A percentile compares a stretch with the other conserved stretches of the same genome.
These are phyloP conservation scores for Ramularia endophylla DNA, from an alignment of 2,329 filamentous ascomycete genomes.

Conservation along the genomic window DNA sequence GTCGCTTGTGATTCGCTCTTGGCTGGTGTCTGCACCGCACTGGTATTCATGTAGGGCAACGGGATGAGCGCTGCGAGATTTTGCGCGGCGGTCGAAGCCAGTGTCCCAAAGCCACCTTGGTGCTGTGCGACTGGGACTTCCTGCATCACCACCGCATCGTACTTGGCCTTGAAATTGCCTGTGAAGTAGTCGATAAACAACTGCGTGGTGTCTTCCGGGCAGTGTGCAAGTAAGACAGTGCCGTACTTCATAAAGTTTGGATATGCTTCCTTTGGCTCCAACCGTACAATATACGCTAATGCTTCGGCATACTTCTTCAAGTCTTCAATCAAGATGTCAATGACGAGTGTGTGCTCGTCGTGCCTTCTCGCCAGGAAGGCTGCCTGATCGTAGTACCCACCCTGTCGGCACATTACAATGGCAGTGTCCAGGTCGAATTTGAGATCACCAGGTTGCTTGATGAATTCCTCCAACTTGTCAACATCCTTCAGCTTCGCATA, in stretches of 20 bases:
- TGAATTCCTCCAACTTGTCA: conserved; percentile 91
- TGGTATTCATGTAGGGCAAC: conserved; percentile 74
- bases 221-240: conserved; percentile 81
- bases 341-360: conserved; percentile 85
- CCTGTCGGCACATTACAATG: conserved; percentile 95
- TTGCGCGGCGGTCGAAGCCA: conserved; percentile 70
- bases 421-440: conserved; percentile 97
- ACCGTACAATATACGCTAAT: conserved; percentile 81
- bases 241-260: conserved; percentile 92
- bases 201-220: conserved; percentile 72
- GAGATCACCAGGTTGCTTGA: conserved; percentile 87
- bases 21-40: conserved; percentile 49
- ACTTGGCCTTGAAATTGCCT: conserved; percentile 69
- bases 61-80: conserved; percentile 80
- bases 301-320: conserved; percentile 86
- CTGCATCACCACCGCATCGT: conserved; percentile 51
- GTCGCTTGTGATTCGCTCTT: conserved; percentile 39
- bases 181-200: conserved; percentile 96
- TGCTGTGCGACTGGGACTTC: conserved; percentile 35
- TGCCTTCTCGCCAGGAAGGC: conserved; percentile 94
- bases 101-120: conserved; percentile 31
- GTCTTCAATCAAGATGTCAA: conserved; percentile 94
- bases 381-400: conserved; percentile 93
- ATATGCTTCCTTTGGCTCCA: conserved; percentile 79
- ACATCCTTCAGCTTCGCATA: conserved; percentile 98